phyloP scores from a whole-genome alignment of 1,284 basidiomycete species.

The Cystobasidium slooffiae region DNA sequence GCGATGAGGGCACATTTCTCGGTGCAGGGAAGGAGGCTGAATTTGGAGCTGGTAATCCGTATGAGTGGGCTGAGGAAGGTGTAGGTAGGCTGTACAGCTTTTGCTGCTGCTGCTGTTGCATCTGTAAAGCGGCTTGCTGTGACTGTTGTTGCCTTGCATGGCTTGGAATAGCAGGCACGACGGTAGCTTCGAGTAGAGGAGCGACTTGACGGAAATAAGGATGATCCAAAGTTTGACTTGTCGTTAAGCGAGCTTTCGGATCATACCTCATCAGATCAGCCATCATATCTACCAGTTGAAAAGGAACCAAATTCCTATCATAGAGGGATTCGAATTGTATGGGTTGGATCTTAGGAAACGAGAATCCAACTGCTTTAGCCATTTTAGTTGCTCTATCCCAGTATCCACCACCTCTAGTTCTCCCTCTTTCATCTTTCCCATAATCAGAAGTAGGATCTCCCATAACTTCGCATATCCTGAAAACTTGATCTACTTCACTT shows the following conservation, averaged over 20 bases:
- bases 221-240: constrained; percentile 83
- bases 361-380: constrained; percentile 83
- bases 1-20: constrained; percentile 51
- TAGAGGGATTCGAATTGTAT: constrained; percentile 77
- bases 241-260: constrained; percentile 80
- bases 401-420: constrained; percentile 78
- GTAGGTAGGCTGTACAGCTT: constrained; percentile 43
- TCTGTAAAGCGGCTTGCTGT: background rate
- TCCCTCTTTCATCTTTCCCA: constrained; percentile 72
- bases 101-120: constrained; percentile 23
- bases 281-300: constrained; percentile 87
- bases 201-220: constrained; percentile 75
- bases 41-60: constrained; percentile 47
- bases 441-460: constrained; percentile 90
- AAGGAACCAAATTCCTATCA: constrained; percentile 71
- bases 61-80: constrained; percentile 48
- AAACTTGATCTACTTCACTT: constrained; percentile 91
- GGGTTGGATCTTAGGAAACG: constrained; percentile 84
- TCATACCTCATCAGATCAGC: constrained; percentile 90
- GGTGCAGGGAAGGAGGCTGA: constrained; percentile 44
- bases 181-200: constrained; percentile 60
- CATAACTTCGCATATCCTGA: constrained; percentile 83
- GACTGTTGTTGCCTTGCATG: constrained; percentile 25
- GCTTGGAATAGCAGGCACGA: constrained; percentile 37
- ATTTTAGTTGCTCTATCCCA: constrained; percentile 86